A percentile compares a stretch with the other conserved stretches of the same genome.
Conservation (phyloP, 768 basidiomycete genomes). For the Guyanaporus albipodus region DNA sequence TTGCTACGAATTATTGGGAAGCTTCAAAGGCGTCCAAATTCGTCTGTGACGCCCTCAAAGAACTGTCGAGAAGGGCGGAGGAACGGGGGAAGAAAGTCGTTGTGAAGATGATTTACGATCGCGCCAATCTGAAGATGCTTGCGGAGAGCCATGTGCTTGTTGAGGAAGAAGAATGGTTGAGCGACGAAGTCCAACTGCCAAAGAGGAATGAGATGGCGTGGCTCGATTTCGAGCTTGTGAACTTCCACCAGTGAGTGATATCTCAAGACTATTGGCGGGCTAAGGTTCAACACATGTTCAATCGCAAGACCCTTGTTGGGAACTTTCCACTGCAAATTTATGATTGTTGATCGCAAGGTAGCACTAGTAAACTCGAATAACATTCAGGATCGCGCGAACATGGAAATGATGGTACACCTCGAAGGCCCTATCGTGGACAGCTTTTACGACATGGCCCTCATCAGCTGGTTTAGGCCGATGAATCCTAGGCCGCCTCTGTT, state of each 20-base stretch:
- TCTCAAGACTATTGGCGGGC: too few species aligned
- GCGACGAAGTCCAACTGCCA: conserved; percentile 48
- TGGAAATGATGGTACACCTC: conserved; percentile 64
- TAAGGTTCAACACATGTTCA: not conserved
- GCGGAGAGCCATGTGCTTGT: conserved; percentile 44
- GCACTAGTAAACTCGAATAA: conserved; percentile 66
- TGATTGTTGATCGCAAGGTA: conserved; percentile 65
- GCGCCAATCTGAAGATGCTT: conserved; percentile 56
- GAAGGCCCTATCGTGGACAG: conserved; percentile 69
- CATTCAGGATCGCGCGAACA: conserved; percentile 53
- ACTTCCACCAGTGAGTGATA: conserved; percentile 40
- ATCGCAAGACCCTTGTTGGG: conserved; percentile 46
- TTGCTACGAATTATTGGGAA: conserved; percentile 66
- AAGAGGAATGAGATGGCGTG: conserved; percentile 53
- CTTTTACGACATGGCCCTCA: conserved; percentile 65
- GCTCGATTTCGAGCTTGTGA: conserved; percentile 57
- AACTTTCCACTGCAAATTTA: conserved; percentile 70
- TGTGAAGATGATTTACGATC: conserved; percentile 68
- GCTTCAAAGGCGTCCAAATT: conserved; percentile 47
- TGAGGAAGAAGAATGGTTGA: conserved; percentile 40
- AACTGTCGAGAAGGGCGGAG: conserved; percentile 47
- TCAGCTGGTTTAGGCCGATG: conserved; percentile 53
- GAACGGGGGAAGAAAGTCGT: conserved; percentile 46
- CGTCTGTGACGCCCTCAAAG: conserved; percentile 47
- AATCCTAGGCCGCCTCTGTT: conserved; percentile 44